Evolutionary conservation across 345 rosid species (phyloP).

Genomic region (Hypericum androsaemum): DNA sequence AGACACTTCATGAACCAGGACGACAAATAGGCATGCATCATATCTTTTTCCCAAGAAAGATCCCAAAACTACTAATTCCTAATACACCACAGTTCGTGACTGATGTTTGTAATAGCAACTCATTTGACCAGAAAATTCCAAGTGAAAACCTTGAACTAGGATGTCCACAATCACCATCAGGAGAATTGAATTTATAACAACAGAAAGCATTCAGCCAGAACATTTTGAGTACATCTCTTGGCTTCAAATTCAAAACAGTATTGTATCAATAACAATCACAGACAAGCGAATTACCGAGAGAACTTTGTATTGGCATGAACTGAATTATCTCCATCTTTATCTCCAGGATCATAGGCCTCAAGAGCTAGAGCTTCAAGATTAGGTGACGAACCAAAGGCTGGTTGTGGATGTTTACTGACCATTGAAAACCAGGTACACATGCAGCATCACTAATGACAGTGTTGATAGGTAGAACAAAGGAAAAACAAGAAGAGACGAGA

Average conservation of each 20-base stretch:
- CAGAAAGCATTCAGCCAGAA: too few species aligned
- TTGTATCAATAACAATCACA: neutral
- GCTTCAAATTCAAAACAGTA: too few species aligned
- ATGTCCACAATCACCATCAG: too few species aligned
- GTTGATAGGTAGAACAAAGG: slow-evolving; percentile 3
- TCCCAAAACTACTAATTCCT: too few species aligned
- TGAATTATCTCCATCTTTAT: slow-evolving; percentile 58
- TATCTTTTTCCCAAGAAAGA: neutral
- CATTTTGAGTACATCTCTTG: too few species aligned
- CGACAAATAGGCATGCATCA: neutral
- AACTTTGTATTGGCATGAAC: slow-evolving; percentile 63
- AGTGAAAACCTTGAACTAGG: neutral
- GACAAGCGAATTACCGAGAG: slow-evolving; percentile 40
- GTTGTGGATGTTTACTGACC: slow-evolving; percentile 90
- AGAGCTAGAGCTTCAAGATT: slow-evolving; percentile 90
- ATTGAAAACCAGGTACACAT: slow-evolving; percentile 19
- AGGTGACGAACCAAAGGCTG: slow-evolving; percentile 94
- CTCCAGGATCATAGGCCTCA: slow-evolving; percentile 35
- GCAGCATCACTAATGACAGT: slow-evolving; percentile 14
- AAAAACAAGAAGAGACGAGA: neutral
- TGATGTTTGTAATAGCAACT: neutral
- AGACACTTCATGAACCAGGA: slow-evolving; percentile 13
- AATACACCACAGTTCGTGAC: too few species aligned
- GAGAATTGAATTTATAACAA: too few species aligned
- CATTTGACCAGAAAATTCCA: neutral